Evolutionary conservation across 306 rosid genomes (phyloP), one percentile per base, ranked within the genome.

Genomic region (Delonix regia): DNA sequence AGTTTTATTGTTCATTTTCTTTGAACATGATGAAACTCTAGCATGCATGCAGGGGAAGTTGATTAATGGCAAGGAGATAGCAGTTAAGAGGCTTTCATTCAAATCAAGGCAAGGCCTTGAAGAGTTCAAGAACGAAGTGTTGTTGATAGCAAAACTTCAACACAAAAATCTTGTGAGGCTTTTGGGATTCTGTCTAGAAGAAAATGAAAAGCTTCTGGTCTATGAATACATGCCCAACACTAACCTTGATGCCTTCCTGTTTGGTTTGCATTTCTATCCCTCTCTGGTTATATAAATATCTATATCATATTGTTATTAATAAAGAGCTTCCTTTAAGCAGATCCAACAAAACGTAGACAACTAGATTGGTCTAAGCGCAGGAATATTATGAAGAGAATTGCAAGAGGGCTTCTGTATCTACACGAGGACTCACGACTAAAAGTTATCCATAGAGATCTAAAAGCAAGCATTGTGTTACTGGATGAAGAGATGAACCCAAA

Each of bases 391-490:
- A 63, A 55, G 22, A 82, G 84, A 41, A 24, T 88, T 73, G 87
- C 83, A 47, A 79, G 77, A 74, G 88, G 89, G 15, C 45, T 89
- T 52, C 80, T 84, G 11, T 84, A 86, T 68, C 69, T 89, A 72
- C 87, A 86, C 19, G 82, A 84, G 49, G 88, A 88, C 52, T 88
- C 87, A 2, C 53, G 86, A 19, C 42, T 88, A 52, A 80, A 77
- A 67, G 74, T 86, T 60, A 78, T 84, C 4, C 88, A 80, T 24
- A 80, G 90, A 60, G 85, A 86, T 45, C 15, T 84, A 6, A 88
- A 88, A 66, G 79, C 77, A 0, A 82, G 88, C 60, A 88, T 84
- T 62, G 72, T 86, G 1, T 77, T 88, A 13, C 72, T 88, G 3
- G 88, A 86, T 41, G 51, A 41, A 25, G 75, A 36, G 19, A 61